Evolutionary conservation across 164 flowering plant species (phyloP), one percentile per base, ranked within the genome.

Genomic region (Akebia trifoliata): DNA sequence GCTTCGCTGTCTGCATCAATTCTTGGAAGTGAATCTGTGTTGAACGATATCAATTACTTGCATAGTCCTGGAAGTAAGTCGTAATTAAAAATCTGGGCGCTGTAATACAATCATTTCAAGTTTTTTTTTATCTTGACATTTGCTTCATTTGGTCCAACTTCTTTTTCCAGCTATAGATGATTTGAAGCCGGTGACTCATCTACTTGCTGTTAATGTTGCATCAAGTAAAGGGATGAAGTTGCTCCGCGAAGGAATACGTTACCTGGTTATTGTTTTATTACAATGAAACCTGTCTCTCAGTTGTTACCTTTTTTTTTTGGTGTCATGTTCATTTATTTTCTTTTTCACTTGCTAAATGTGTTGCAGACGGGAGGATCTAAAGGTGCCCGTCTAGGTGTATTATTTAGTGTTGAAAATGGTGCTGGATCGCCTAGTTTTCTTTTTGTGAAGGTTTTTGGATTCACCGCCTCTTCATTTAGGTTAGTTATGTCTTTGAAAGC

Each of bases 141-240:
- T 39, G 54, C 20, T 34, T 52, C 30, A 9, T 48, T 24, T 46
- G 54, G 20, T 40, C 14, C 14, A 32, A 50, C 32, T 34, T 40
- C 61, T 43, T 59, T 4, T 70, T 69, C 58, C 81, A 93, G 99
- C 90, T 56, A 47, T 64, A 5, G 99, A 94, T 74, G 90, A 87
- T 60, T 43, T 90, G 76, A 94, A 94, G 79, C 96, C 94, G 21
- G 85, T 94, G 26, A 86, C 97, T 69, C 97, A 94, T 82, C 79
- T 87, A 69, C 81, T 94, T 65, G 69, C 68, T 69, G 77, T 87
- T 69, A 83, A 87, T 71, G 67, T 78, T 34, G 64, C 84, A 21
- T 80, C 95, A 58, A 77, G 59, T 69, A 75, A 76, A 65, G 99
- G 97, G 66, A 72, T 84, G 39, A 83, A 81, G 63, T 74, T 94